A percentile compares a stretch with the other conserved stretches of the same genome.
Evolutionary conservation across 306 rosid genomes (phyloP).

Genomic region (Bauhinia variegata): DNA sequence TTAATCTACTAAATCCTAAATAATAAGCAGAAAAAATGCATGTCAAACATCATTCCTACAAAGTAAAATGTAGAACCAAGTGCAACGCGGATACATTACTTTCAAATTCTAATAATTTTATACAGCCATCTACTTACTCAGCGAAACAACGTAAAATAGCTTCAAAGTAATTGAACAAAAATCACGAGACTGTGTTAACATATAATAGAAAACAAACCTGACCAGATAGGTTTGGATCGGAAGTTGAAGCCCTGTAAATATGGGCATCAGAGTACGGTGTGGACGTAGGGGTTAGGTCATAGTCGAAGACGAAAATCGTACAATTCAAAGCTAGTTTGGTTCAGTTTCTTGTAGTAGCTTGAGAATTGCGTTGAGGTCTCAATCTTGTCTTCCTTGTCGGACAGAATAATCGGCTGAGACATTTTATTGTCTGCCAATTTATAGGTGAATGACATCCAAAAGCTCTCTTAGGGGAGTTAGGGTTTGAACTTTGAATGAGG

Average conservation of each 20-base stretch:
- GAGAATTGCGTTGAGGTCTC: slow-evolving; percentile 45
- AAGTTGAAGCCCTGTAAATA: slow-evolving; percentile 49
- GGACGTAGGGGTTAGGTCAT: slow-evolving; percentile 72
- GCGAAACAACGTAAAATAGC: not conserved
- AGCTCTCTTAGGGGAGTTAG: too few relatives aligned
- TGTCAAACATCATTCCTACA: not conserved
- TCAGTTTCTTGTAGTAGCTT: slow-evolving; percentile 59
- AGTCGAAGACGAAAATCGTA: slow-evolving; percentile 64
- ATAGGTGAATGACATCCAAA: too few relatives aligned
- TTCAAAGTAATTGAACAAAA: too few relatives aligned
- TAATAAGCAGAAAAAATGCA: slow-evolving; percentile 14
- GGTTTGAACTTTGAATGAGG: too few relatives aligned
- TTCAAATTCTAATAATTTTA: not conserved
- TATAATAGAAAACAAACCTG: too few relatives aligned
- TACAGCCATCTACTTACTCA: not conserved
- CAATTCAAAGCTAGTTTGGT: slow-evolving; percentile 44
- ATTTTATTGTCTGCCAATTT: slow-evolving; percentile 1
- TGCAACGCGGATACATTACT: too few relatives aligned
- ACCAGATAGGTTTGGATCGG: slow-evolving; percentile 44
- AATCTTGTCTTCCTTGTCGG: slow-evolving; percentile 74
- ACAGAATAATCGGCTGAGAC: slow-evolving; percentile 72
- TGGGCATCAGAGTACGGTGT: slow-evolving; percentile 35
- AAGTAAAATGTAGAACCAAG: not conserved
- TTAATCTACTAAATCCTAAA: slow-evolving; percentile 68
- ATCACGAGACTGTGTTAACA: too few relatives aligned